Base-by-base conservation (phyloP, 2,329 filamentous ascomycete genomes). In the Colletotrichum aenigma region DNA sequence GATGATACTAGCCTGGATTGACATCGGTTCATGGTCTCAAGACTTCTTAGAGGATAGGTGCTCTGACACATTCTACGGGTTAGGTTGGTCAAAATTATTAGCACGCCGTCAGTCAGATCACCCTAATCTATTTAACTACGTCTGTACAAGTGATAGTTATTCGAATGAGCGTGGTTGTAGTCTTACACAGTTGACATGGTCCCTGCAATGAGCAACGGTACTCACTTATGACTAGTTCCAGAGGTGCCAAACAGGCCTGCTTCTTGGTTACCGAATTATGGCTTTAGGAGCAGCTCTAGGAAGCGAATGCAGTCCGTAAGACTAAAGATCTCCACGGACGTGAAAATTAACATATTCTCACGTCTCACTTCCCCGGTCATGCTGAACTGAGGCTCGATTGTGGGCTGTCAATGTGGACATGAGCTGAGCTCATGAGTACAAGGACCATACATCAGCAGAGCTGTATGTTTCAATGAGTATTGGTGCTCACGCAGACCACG, bases 201-300 rank as follows among this genome's bases (percentile, higher is more conserved):
- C 43, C 7, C 10, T 21, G n/a, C 2, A 7, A 48, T 48, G 12
- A 21, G 43, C 18, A 48, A 13, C n/a, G 18, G 12, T 10, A 4
- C 43, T 4, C 43, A 21, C 0, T 21, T 4, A 6, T 52, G 43
- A 52, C 10, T 12, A 1, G n/a, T 7, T 3, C 1, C 6, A 21
- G 1, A 21, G 0, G n/a, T 21, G 9, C 1, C 10, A 1, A 48
- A 4, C 1, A 7, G 12, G n/a, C n/a, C 12, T 21, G n/a, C 0
- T 24, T 24, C n/a, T 52, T 21, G n/a, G n/a, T 7, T 0, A 13
- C 43, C 2, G 2, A 21, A 52, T 1, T 0, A 1, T 13, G 3
- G 43, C 10, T 10, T 21, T 21, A 13, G 0, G 9, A 48, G 13
- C 6, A 21, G 43, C n/a, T 52, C 32, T 32, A 2, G 10, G 1